Conservation (phyloP, 345 rosid genomes). For the Erucastrum elatum region DNA sequence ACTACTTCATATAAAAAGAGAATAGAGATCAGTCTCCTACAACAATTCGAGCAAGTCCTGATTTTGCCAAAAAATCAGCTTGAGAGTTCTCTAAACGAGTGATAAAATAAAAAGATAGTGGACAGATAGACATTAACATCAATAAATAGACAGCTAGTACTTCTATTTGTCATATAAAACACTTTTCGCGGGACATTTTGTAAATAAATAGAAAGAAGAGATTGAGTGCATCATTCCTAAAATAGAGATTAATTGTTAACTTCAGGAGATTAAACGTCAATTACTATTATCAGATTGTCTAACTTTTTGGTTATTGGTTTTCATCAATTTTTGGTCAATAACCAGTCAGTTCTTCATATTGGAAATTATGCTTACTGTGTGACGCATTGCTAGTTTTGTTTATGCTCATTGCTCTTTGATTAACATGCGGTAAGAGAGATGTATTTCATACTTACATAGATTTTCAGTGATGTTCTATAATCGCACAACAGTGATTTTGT, state of each 20-base stretch:
- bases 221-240: neutral
- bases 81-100: too few relatives aligned
- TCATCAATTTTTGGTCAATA: neutral
- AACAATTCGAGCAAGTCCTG: too few relatives aligned
- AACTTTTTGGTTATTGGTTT: constrained; percentile 16
- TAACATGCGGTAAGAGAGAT: neutral
- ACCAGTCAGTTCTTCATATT: neutral
- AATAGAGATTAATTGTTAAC: neutral
- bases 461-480: neutral
- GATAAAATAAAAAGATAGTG: too few relatives aligned
- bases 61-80: too few relatives aligned
- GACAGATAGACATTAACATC: too few relatives aligned
- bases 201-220: neutral
- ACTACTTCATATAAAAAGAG: too few relatives aligned
- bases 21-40: too few relatives aligned
- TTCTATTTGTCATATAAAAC: constrained; percentile 19
- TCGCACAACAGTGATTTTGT: neutral
- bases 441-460: neutral
- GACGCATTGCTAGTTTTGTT: too few relatives aligned
- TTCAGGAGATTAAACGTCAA: constrained; percentile 10
- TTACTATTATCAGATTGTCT: constrained; percentile 16
- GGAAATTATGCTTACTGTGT: too few relatives aligned
- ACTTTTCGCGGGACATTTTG: constrained; percentile 28
- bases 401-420: neutral
- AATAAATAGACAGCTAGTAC: too few relatives aligned